These are phyloP conservation scores for Botryotinia narcissicola DNA, from an alignment of 2,329 filamentous ascomycete genomes.

Conservation along the genomic window DNA sequence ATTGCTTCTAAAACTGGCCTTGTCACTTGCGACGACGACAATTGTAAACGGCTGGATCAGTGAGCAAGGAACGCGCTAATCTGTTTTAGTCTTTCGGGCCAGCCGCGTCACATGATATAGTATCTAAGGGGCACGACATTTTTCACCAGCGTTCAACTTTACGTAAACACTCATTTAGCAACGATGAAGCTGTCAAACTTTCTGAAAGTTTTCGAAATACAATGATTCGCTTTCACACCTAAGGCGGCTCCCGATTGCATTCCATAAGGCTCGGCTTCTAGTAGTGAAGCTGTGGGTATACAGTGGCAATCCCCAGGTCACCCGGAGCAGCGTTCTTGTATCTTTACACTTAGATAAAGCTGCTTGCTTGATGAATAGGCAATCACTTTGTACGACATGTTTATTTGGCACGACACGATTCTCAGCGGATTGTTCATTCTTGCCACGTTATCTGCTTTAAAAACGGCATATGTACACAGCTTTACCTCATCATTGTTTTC, in stretches of 20 bases:
- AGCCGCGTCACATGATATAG: conserved; percentile 3
- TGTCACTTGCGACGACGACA: conserved; percentile 15
- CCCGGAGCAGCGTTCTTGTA: background rate
- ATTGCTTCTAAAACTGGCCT: conserved; percentile 12
- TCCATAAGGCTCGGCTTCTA: background rate
- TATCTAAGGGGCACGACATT: conserved; percentile 1
- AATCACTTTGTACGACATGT: background rate
- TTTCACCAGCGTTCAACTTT: background rate
- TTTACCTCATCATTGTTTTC: background rate
- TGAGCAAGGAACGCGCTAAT: conserved; percentile 7
- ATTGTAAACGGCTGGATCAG: conserved; percentile 12
- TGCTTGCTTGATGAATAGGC: background rate
- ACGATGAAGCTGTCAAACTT: background rate
- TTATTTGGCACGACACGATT: background rate
- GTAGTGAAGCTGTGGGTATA: background rate
- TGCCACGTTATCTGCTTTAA: background rate
- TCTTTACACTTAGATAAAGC: background rate
- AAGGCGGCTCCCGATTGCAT: no score
- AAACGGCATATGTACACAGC: no score
- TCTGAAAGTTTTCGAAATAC: background rate
- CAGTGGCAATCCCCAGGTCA: background rate
- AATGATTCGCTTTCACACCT: background rate
- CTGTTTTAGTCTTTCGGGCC: background rate
- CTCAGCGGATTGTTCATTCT: background rate
- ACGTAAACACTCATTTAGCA: background rate